phyloP scores from a whole-genome alignment of 345 rosid genomes.

The Physaria fendleri region DNA sequence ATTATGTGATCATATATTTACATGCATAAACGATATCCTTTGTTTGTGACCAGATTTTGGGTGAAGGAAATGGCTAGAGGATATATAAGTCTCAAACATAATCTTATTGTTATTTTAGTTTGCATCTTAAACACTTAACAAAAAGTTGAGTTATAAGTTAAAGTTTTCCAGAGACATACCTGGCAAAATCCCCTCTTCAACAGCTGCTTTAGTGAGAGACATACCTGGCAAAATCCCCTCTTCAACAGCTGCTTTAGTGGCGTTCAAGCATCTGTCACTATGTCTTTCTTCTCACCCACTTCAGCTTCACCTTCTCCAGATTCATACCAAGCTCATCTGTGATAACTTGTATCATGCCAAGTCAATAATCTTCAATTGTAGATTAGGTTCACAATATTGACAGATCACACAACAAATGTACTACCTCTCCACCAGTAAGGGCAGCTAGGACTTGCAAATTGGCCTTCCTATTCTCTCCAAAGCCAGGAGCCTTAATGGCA shows the following conservation, averaged over 20 bases:
- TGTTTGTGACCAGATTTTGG: too few relatives aligned
- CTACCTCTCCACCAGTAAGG: constrained; percentile 44
- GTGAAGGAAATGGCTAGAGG: too few relatives aligned
- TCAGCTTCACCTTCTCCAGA: constrained; percentile 94
- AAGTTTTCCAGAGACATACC: constrained; percentile 30
- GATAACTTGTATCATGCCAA: constrained; percentile 43
- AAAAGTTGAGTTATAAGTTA: neutral
- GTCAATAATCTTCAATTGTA: neutral
- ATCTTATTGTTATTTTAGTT: neutral
- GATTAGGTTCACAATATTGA: neutral
- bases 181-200: constrained; percentile 96
- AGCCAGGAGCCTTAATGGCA: constrained; percentile 96
- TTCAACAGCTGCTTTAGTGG: constrained; percentile 97
- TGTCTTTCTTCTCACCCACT: constrained; percentile 93
- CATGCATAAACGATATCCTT: too few relatives aligned
- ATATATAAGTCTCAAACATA: too few relatives aligned
- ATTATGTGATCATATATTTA: too few relatives aligned
- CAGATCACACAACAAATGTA: neutral
- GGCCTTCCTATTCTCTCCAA: constrained; percentile 94
- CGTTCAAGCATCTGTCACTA: constrained; percentile 97
- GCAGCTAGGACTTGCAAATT: constrained; percentile 76
- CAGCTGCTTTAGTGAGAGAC: constrained; percentile 65
- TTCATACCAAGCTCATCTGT: constrained; percentile 95
- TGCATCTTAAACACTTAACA: neutral
- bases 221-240: constrained; percentile 96